These are phyloP conservation scores for Dioscorea zingiberensis DNA, from an alignment of 106 monocot genomes.

Conservation along the genomic window DNA sequence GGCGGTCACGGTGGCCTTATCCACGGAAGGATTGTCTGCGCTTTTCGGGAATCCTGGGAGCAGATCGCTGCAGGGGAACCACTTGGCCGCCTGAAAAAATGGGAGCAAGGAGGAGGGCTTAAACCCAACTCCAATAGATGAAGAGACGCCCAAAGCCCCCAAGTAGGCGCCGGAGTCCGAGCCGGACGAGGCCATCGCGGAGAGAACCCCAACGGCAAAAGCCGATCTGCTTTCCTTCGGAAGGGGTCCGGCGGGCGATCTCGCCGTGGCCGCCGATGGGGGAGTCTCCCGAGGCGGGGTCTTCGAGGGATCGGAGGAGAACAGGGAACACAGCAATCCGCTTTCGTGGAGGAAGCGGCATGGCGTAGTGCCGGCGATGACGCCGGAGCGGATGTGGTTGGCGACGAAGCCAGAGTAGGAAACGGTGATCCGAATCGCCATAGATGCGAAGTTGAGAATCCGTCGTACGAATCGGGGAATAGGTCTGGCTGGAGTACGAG, in stretches of 20 bases:
- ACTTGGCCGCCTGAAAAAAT: slow-evolving; percentile 53
- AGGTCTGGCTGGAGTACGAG: slow-evolving; percentile 1
- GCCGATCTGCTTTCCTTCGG: slow-evolving; percentile 1
- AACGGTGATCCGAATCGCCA: slow-evolving; percentile 78
- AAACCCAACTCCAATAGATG: slow-evolving; percentile 37
- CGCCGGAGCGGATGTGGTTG: slow-evolving; percentile 46
- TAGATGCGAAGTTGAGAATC: slow-evolving; percentile 18
- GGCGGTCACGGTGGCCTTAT: slow-evolving; percentile 8
- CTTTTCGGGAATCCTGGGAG: slow-evolving; percentile 26
- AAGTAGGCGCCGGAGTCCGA: slow-evolving; percentile 11
- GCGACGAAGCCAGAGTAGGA: slow-evolving; percentile 73
- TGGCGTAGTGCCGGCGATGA: slow-evolving; percentile 24
- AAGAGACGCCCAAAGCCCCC: slow-evolving; percentile 45
- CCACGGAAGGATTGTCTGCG: slow-evolving; percentile 7
- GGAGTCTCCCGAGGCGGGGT: neutral
- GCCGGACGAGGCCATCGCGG: slow-evolving; percentile 25
- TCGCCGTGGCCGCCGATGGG: neutral
- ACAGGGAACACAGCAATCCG: slow-evolving; percentile 4
- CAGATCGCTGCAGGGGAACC: slow-evolving; percentile 89
- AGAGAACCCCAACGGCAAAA: slow-evolving; percentile 41
- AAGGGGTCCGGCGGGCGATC: neutral
- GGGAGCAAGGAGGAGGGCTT: slow-evolving; percentile 64
- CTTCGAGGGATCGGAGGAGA: slow-evolving; percentile 13
- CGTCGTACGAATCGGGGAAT: slow-evolving; percentile 12
- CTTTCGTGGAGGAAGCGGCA: slow-evolving; percentile 36